Conservation (phyloP, 169 alveolate genomes). For the Plasmodium malariae region DNA sequence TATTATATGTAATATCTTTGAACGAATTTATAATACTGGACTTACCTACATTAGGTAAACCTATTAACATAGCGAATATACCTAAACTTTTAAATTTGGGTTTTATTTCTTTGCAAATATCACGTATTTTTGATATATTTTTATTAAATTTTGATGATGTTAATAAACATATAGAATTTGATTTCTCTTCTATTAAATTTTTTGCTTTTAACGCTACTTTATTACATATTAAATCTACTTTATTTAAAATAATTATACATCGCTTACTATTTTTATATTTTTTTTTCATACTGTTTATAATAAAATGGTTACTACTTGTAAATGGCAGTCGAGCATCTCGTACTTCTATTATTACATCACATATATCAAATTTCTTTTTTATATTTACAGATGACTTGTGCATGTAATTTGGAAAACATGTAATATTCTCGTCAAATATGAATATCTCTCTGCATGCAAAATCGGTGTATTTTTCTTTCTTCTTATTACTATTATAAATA, state of each 20-base stretch:
- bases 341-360: slow-evolving; percentile 75
- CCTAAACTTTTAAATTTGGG: slow-evolving; percentile 74
- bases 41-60: slow-evolving; percentile 99
- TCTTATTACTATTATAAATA: neutral
- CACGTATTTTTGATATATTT: slow-evolving; percentile 66
- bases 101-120: slow-evolving; percentile 66
- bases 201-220: slow-evolving; percentile 57
- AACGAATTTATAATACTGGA: slow-evolving; percentile 95
- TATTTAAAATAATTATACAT: slow-evolving; percentile 79
- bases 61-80: slow-evolving; percentile 86
- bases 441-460: slow-evolving; percentile 48
- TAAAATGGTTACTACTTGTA: slow-evolving; percentile 76
- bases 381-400: slow-evolving; percentile 67
- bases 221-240: slow-evolving; percentile 78
- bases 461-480: slow-evolving; percentile 20
- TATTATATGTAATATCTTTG: slow-evolving; percentile 56
- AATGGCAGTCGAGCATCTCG: slow-evolving; percentile 83
- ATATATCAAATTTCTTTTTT: slow-evolving; percentile 62
- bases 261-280: slow-evolving; percentile 2
- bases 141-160: slow-evolving; percentile 70
- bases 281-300: slow-evolving; percentile 36
- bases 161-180: slow-evolving; percentile 51
- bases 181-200: slow-evolving; percentile 52
- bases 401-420: slow-evolving; percentile 76
- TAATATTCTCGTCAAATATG: slow-evolving; percentile 52